Evolutionary conservation across 1,284 basidiomycete species (phyloP).

Genomic region (Ceratobasidium sp.): DNA sequence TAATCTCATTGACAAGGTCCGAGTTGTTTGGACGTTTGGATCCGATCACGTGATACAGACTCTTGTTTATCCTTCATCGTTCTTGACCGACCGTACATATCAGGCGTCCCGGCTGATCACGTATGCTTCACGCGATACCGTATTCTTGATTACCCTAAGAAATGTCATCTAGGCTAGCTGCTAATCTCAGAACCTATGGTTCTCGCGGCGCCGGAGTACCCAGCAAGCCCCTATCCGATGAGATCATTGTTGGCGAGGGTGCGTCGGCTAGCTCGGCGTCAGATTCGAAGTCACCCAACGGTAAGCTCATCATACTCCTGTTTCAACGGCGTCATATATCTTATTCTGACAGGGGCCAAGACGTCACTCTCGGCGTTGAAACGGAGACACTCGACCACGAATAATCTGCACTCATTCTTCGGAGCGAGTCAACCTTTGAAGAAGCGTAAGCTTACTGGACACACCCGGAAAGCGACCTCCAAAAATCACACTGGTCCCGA

Average conservation of each 20-base stretch:
- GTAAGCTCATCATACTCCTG: not conserved
- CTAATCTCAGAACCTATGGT: conserved; percentile 20
- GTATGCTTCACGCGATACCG: no score
- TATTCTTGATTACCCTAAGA: conserved; percentile 9
- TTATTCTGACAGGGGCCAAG: not conserved
- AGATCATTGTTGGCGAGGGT: not conserved
- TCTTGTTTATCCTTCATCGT: no score
- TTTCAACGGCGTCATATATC: not conserved
- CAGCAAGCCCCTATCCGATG: not conserved
- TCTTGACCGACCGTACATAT: no score
- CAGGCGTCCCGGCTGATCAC: no score
- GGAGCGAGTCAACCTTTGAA: conserved; percentile 4
- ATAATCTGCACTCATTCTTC: conserved; percentile 24
- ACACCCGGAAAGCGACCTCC: not conserved
- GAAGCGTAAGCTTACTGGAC: conserved; percentile 1
- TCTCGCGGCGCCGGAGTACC: conserved; percentile 18
- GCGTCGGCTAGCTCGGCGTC: not conserved
- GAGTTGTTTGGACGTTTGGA: no score
- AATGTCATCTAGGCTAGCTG: conserved; percentile 5
- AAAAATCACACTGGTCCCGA: not conserved
- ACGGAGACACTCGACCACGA: not conserved
- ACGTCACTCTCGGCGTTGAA: conserved; percentile 2
- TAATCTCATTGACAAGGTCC: no score
- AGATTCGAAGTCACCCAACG: conserved; percentile 1
- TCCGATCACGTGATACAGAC: no score